Conservation (phyloP, 2,329 filamentous ascomycete genomes). For the Tolypocladium inflatum region DNA sequence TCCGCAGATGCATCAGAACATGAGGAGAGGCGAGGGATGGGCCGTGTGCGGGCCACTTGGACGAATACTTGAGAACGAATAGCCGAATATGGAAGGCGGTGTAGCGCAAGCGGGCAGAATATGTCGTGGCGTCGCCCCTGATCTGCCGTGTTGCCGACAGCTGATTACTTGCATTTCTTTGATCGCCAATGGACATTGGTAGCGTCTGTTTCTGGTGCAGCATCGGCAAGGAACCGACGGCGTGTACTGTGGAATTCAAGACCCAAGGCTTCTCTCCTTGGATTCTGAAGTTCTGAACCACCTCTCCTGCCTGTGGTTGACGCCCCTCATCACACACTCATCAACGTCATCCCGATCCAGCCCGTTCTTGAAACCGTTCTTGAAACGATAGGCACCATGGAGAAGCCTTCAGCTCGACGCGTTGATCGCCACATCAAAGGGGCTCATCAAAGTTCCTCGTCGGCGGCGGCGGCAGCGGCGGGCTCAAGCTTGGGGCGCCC, state of each 20-base stretch:
- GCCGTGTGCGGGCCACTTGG: too few relatives aligned
- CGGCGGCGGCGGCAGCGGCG: neutral
- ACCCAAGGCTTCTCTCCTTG: neutral
- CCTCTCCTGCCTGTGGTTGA: too few relatives aligned
- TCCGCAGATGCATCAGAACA: too few relatives aligned
- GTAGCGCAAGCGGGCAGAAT: neutral
- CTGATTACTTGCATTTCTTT: neutral
- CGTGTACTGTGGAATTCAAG: neutral
- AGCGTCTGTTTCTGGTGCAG: neutral
- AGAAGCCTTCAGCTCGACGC: neutral
- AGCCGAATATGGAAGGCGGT: too few relatives aligned
- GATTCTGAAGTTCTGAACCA: too few relatives aligned
- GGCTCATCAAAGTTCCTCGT: neutral
- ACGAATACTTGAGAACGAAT: too few relatives aligned
- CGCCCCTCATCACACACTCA: neutral
- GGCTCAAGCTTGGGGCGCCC: conserved; percentile 5
- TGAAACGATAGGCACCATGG: neutral
- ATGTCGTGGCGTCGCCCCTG: too few relatives aligned
- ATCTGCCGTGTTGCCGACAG: neutral
- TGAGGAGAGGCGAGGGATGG: too few relatives aligned
- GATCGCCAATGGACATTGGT: neutral
- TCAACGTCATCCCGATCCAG: neutral
- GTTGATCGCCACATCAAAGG: neutral
- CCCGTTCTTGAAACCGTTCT: too few relatives aligned
- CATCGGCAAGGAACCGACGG: neutral